Evolutionary conservation across 768 basidiomycete genomes (phyloP), one percentile per base, ranked within the genome.

Genomic region (Boletus sensibilis): DNA sequence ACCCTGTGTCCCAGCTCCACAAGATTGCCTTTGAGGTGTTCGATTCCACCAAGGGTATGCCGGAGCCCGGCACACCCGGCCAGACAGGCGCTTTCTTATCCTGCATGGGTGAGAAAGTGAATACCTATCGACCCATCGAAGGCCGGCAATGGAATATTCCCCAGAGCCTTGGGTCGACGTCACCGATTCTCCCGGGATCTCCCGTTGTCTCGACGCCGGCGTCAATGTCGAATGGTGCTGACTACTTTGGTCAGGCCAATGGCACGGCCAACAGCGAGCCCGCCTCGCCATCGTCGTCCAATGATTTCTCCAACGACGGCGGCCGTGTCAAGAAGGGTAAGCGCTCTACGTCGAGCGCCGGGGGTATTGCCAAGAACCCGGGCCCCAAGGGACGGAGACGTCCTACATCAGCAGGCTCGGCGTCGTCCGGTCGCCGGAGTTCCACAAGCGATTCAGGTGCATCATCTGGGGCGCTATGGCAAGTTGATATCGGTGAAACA

Each of bases 1-100:
- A 98, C 66, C 89, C 94, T 14, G 94, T 98, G 41, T 94, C 93
- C 21, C 95, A 98, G 67, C 79, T 97, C 53, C 94, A 96, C 78
- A 97, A 96, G 77, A 88, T 97, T 59, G 93, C 93, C 1, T 93
- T 95, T 61, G 93, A 95, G 75, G 90, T 95, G 16, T 92, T 84
- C 61, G 92, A 93, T 64, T 75, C 81, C 11, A 77, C 74, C 62
- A 88, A 86, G 70, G 79, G 79, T 45, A 77, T 83, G 70, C 86
- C 89, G 4, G 88, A 92, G 52, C 82, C 83, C 12, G 90, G 90
- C 27, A 87, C 87, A 1, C 88, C 90, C 1, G 92, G 92, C 20
- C 69, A 78, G 35, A 87, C 85, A 8, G 91, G 92, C 40, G 85
- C 90, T 9, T 95, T 92, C 81, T 71, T 94, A 60, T 90, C 89